Base-by-base conservation (phyloP, 306 rosid genomes). In the Malus sieversii region DNA sequence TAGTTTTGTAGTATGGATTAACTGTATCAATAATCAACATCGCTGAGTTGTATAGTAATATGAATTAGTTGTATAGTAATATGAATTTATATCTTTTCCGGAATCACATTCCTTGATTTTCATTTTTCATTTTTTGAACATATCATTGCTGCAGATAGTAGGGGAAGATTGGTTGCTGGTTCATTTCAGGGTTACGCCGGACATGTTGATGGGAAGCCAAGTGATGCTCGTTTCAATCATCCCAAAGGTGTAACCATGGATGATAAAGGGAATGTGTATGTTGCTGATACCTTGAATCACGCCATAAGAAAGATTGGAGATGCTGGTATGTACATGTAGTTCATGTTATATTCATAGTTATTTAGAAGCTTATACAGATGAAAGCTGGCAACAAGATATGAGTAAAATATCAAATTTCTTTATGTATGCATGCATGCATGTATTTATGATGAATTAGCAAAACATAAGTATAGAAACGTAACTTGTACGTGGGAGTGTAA, bases 81-180 rank as follows among this genome's bases (percentile, higher is more conserved):
- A 11, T 48, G 45, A 42, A 64, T 4, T 11, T 51, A 13, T 23
- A 51, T 63, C 30, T 55, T 68, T 57, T 45, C 5, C 18, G 29
- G 3, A 68, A 42, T 48, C 69, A 12, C 25, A 62, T 23, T 77
- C 44, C 57, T 20, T 51, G 13, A 53, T 68, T 46, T n/a, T 19
- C 23, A 7, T 8, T 18, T 23, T 79, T 62, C n/a, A 69, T 70
- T 80, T 82, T 55, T 23, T 62, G 58, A 62, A 55, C 33, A 64
- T 77, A 75, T 57, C 71, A 38, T 74, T 77, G 66, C 66, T 85
- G 90, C 97, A 95, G 99, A 95, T 84, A 95, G 99, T 82, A 86
- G 97, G 86, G 99, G 90, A 75, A 92, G 99, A 84, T 85, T 95
- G 82, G 96, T 95, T 71, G 99, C 99, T 51, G 97, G 97, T n/a